Evolutionary conservation across 2,329 filamentous ascomycete species (phyloP), one percentile per base, ranked within the genome.

Genomic region (Falciphora oryzae): DNA sequence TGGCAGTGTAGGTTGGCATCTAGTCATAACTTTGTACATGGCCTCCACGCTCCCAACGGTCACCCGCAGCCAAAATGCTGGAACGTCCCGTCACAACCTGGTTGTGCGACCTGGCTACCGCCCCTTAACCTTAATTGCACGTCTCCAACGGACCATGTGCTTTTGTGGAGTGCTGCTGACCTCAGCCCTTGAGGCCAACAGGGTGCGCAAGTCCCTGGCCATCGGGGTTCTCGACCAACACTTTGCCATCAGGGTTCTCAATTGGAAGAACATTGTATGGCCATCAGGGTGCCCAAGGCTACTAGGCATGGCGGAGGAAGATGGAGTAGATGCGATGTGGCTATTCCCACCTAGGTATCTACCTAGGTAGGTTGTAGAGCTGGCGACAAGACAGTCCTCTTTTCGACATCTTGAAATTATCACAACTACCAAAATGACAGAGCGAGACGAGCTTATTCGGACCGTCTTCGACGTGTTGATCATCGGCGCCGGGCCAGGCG

Each of bases 401-500:
- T 6, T 4, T 53, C n/a, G 22, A n/a, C 22, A 53, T n/a, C 44
- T 7, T 5, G n/a, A 4, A n/a, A 58, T 6, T 6, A 32, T 11
- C 4, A 59, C 57, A n/a, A 27, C 18, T 11, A 27, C 29, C 44
- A 29, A 44, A 27, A 14, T n/a, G 31, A 10, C 3, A 3, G 27
- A 56, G 27, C 18, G 10, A 13, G 22, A n/a, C 25, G 61, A 57
- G 10, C 14, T 32, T 3, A 50, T 1, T 6, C 44, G n/a, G n/a
- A n/a, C 78, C 0, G 67, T 85, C 61, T 82, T 86, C 74, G 89
- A 93, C 71, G 85, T 93, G 10, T 76, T 91, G 65, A 89, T 92
- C 71, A 77, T 93, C 57, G 91, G 91, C 11, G 89, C 87, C 8
- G 91, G 91, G 0, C 90, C 91, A 4, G 90, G 87, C 68, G 90